Base-by-base conservation (phyloP, 2,329 filamentous ascomycete genomes). In the Mycogone perniciosa region DNA sequence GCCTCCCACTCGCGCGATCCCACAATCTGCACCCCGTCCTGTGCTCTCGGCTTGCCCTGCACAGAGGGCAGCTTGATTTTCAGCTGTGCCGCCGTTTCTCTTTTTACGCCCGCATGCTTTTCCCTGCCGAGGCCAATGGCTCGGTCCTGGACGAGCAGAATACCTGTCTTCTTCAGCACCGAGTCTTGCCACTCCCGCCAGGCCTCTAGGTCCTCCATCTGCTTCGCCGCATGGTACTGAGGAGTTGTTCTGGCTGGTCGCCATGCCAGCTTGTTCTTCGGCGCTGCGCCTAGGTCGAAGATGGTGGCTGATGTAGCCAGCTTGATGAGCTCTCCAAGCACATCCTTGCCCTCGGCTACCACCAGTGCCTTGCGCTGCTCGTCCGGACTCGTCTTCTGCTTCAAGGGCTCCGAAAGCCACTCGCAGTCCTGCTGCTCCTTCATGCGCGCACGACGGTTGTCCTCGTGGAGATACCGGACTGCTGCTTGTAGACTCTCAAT, bases 391-490 rank as follows among this genome's bases (percentile, higher is more conserved):
- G 57, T 51, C 20, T 72, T 63, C 57, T 73, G 72, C 57, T 64
- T 70, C 30, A 89, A 73, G 11, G 85, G 84, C 64, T 82, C 77
- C 4, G 79, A 72, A 11, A 72, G 59, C 84, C 85, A 89, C 54
- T 80, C 78, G 60, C 80, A 68, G 51, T 67, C 70, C 38, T 72
- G 66, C 61, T 82, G 75, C 61, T 84, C 80, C 11, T 70, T 73
- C 44, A 80, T 67, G 13, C 84, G 76, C 1, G 82, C 79, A 4
- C 82, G 78, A 39, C 76, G 73, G 65, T 81, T 87, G 60, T 88
- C 84, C 57, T 85, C 80, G 29, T 84, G 76, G 31, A 89, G 73
- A 64, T 82, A 86, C 8, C 82, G 76, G 42, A 88, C 80, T 1
- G 84, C 82, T 2, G 80, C 77, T 62, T 88, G 77, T 50, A 86